A percentile compares a stretch with the other conserved stretches of the same genome.
These are phyloP conservation scores for Arabidopsis hybrid DNA, from an alignment of 441 rosid genomes.

Conservation along the genomic window DNA sequence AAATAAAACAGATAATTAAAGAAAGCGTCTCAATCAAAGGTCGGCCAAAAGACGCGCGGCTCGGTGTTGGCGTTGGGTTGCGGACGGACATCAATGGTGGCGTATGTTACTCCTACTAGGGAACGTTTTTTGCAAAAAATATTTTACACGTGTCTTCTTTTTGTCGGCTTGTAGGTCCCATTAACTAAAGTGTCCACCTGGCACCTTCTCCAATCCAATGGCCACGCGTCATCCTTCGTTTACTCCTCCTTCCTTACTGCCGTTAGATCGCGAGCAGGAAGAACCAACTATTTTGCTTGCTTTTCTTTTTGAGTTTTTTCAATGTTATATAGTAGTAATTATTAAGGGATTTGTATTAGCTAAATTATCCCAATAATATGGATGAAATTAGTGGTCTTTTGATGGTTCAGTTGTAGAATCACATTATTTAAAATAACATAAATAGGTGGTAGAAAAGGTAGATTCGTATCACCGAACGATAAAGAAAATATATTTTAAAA, in stretches of 20 bases:
- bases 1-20: neutral
- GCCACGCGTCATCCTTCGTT: conserved; percentile 11
- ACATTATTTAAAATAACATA: neutral
- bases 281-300: neutral
- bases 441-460: conserved; percentile 24
- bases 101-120: conserved; percentile 30
- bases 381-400: neutral
- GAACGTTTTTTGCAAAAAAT: neutral
- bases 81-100: conserved; percentile 39
- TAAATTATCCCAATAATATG: neutral
- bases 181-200: conserved; percentile 14
- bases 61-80: conserved; percentile 42
- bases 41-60: conserved; percentile 44
- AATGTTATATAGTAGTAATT: no score
- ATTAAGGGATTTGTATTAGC: neutral
- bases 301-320: neutral
- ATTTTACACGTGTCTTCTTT: conserved; percentile 37
- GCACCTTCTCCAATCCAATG: conserved; percentile 26
- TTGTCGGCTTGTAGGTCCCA: conserved; percentile 34
- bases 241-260: conserved; percentile 1
- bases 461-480: conserved; percentile 45
- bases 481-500: conserved; percentile 14
- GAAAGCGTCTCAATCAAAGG: conserved; percentile 35
- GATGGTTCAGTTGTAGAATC: neutral
- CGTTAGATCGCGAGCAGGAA: conserved; percentile 21